phyloP scores from a whole-genome alignment of 768 basidiomycete genomes.

The Macrolepiota fuliginosa region DNA sequence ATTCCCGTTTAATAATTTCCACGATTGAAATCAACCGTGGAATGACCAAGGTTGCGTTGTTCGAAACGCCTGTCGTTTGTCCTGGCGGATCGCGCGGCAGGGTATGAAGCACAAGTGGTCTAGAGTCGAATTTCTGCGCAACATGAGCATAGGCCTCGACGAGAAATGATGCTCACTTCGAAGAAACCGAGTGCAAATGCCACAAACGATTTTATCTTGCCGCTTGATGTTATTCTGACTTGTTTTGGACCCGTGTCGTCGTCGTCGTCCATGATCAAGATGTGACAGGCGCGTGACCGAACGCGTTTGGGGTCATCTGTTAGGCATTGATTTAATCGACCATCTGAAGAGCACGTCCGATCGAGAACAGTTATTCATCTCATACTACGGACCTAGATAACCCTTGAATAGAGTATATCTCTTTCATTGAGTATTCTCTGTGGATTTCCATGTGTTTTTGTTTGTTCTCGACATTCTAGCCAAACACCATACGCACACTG shows the following conservation, averaged over 20 bases:
- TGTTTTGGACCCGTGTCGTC: conserved; percentile 14
- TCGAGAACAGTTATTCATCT: too few relatives aligned
- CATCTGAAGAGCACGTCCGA: not conserved
- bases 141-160: not conserved
- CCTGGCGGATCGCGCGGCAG: conserved; percentile 35
- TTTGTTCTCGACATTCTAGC: too few relatives aligned
- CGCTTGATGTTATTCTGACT: conserved; percentile 53
- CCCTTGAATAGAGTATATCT: too few relatives aligned
- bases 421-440: too few relatives aligned
- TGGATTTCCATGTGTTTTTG: too few relatives aligned
- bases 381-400: too few relatives aligned
- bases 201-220: conserved; percentile 54
- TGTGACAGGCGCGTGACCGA: conserved; percentile 1
- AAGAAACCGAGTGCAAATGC: conserved; percentile 51
- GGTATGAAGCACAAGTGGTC: conserved; percentile 58
- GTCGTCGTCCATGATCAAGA: conserved; percentile 6
- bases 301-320: not conserved
- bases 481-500: too few relatives aligned
- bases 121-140: conserved; percentile 43
- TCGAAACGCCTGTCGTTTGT: conserved; percentile 8
- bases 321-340: not conserved
- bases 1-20: conserved; percentile 86
- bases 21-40: conserved; percentile 74
- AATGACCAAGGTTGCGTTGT: conserved; percentile 34
- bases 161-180: conserved; percentile 32